Evolutionary conservation across 805 yeast genomes (phyloP).

Genomic region (Kodamaea neixiangensis): DNA sequence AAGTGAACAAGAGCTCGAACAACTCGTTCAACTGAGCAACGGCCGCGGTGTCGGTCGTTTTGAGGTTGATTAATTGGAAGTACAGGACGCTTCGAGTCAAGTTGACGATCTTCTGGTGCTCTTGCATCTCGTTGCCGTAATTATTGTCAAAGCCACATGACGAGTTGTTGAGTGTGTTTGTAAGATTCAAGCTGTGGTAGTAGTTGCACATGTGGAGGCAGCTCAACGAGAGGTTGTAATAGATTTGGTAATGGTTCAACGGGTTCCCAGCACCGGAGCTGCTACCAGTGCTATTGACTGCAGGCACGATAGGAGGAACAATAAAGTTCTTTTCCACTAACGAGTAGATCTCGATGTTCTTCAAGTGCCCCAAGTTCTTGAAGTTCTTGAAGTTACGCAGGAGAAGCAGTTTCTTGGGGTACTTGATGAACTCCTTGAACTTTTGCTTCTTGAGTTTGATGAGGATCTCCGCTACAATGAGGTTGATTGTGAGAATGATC

Average conservation of each 20-base stretch:
- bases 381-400: constrained; percentile 24
- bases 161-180: constrained; percentile 24
- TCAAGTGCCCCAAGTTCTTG: constrained; percentile 27
- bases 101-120: constrained; percentile 33
- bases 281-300: constrained; percentile 10
- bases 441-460: constrained; percentile 30
- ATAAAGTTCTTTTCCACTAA: constrained; percentile 23
- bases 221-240: constrained; percentile 31
- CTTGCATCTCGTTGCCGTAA: constrained; percentile 24
- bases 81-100: constrained; percentile 31
- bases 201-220: constrained; percentile 33
- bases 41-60: constrained; percentile 21
- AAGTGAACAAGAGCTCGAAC: constrained; percentile 29
- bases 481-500: constrained; percentile 27
- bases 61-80: constrained; percentile 32
- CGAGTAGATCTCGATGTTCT: constrained; percentile 29
- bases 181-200: constrained; percentile 30
- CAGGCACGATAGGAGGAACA: constrained; percentile 20
- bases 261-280: constrained; percentile 12
- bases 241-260: constrained; percentile 27
- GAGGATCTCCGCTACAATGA: constrained; percentile 31
- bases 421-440: constrained; percentile 21
- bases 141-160: constrained; percentile 15
- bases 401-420: constrained; percentile 18
- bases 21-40: constrained; percentile 31